Percentiles rank a stretch among this genome's conserved stretches.
Conservation (phyloP, 768 basidiomycete genomes). For the Trametes cinnabarina region DNA sequence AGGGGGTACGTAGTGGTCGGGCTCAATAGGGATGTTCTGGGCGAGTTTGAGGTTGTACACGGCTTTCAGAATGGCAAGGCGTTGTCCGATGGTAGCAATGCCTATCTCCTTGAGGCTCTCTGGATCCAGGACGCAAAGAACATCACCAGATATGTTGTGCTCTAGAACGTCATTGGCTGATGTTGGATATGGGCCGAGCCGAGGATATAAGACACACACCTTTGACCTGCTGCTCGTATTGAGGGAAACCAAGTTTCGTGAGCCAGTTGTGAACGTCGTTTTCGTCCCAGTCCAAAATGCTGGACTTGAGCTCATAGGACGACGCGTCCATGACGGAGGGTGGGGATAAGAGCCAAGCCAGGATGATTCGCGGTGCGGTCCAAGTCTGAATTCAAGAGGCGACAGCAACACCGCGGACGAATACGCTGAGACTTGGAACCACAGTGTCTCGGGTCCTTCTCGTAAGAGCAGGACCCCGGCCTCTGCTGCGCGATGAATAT, state of each 20-base stretch:
- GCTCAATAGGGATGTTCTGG: slow-evolving; percentile 77
- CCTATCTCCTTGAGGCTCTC: slow-evolving; percentile 85
- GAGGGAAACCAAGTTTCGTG: slow-evolving; percentile 71
- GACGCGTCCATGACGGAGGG: slow-evolving; percentile 30
- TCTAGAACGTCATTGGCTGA: slow-evolving; percentile 46
- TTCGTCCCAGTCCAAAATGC: slow-evolving; percentile 67
- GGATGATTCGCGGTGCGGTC: slow-evolving; percentile 9
- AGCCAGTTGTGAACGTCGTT: slow-evolving; percentile 80
- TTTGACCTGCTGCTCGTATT: slow-evolving; percentile 81
- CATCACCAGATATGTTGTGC: slow-evolving; percentile 90
- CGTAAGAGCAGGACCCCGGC: background rate
- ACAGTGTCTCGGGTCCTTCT: slow-evolving; percentile 4
- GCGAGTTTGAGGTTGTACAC: slow-evolving; percentile 88
- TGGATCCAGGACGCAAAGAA: slow-evolving; percentile 79
- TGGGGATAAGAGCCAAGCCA: slow-evolving; percentile 11
- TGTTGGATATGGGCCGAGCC: slow-evolving; percentile 10
- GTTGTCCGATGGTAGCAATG: slow-evolving; percentile 86
- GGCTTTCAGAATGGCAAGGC: slow-evolving; percentile 87
- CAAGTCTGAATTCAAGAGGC: slow-evolving; percentile 12
- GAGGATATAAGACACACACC: slow-evolving; percentile 43
- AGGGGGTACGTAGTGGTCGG: slow-evolving; percentile 84
- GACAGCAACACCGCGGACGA: slow-evolving; percentile 17
- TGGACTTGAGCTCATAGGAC: slow-evolving; percentile 27
- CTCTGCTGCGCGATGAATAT: background rate
- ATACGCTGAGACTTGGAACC: background rate